Percentiles rank a stretch among this genome's conserved stretches.
Evolutionary conservation across 306 rosid genomes (phyloP).

Genomic region (Vigna angularis): DNA sequence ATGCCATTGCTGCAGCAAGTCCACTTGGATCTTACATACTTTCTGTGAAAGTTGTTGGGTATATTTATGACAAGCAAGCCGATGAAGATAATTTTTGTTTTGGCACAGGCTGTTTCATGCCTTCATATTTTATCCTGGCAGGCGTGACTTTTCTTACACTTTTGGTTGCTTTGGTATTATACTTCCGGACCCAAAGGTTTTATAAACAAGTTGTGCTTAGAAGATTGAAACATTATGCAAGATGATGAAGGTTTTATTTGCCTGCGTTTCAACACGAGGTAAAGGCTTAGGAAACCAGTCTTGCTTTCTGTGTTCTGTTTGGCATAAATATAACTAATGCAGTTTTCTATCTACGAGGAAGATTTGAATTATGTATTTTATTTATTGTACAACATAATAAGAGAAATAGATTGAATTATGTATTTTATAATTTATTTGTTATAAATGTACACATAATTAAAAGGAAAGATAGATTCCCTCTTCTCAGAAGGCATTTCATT

Average conservation of each 20-base stretch:
- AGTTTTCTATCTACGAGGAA: slow-evolving; percentile 3
- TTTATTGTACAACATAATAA: no score
- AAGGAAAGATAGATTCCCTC: not conserved
- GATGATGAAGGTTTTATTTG: slow-evolving; percentile 30
- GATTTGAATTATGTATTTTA: not conserved
- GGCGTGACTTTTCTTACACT: slow-evolving; percentile 63
- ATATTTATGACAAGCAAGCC: slow-evolving; percentile 73
- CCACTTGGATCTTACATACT: slow-evolving; percentile 88
- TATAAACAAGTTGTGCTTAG: slow-evolving; percentile 59
- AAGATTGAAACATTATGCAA: slow-evolving; percentile 51
- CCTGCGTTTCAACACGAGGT: slow-evolving; percentile 40
- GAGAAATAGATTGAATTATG: no score
- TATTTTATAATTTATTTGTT: not conserved
- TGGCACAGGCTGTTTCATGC: slow-evolving; percentile 76
- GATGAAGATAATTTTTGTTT: slow-evolving; percentile 56
- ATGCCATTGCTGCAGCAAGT: slow-evolving; percentile 77
- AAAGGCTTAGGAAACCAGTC: slow-evolving; percentile 38
- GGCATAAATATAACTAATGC: slow-evolving; percentile 29
- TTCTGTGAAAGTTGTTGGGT: slow-evolving; percentile 83
- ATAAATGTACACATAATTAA: not conserved
- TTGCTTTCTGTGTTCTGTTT: slow-evolving; percentile 26
- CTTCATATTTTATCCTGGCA: slow-evolving; percentile 77
- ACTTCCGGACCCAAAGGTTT: slow-evolving; percentile 70
- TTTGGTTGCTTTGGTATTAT: slow-evolving; percentile 65
- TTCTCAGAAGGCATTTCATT: not conserved